Evolutionary conservation across 176 grass and related monocot species (phyloP), one percentile per base, ranked within the genome.

Genomic region (Carex myosuroides): DNA sequence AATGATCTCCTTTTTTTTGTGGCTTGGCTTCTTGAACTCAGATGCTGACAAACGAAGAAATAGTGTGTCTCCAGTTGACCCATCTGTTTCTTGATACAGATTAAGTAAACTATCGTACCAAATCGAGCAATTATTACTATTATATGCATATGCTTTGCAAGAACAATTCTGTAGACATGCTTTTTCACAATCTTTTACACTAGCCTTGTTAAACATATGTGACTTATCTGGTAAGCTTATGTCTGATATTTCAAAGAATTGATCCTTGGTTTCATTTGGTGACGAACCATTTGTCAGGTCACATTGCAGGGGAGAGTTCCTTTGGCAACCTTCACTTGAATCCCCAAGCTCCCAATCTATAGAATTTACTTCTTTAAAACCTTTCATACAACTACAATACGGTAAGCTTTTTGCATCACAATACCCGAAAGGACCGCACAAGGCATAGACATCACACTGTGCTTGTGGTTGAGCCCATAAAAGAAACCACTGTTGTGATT

Each of bases 21-120:
- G 58, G 12, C 41, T 73, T 0, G 81, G 61, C n/a, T 64, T 46
- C 46, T n/a, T n/a, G 1, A 87, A 79, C 50, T 89, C 87, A 6
- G 87, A 87, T 13, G 64, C 71, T 17, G 89, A 50, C 41, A 94
- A 1, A 2, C 87, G 85, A 69, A 94, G 44, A 60, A 87, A 87
- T 8, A 94, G 58, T 12, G n/a, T 60, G 41, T 66, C 13, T 8
- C 61, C 72, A 3, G 29, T 64, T 2, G 71, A 62, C 4, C 54
- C 76, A 29, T 72, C 56, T 4, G 3, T 17, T 7, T 37, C 70
- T 57, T 57, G 80, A 46, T 88, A 44, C 21, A 89, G 16, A 54
- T 85, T 66, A 3, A 91, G 32, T n/a, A 91, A 58, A 6, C 76
- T 85, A 6, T 68, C 87, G 26, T 85, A 73, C 92, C 92, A 94